Evolutionary conservation across 805 yeast genomes (phyloP).

Genomic region (Lachancea lanzarotensis): DNA sequence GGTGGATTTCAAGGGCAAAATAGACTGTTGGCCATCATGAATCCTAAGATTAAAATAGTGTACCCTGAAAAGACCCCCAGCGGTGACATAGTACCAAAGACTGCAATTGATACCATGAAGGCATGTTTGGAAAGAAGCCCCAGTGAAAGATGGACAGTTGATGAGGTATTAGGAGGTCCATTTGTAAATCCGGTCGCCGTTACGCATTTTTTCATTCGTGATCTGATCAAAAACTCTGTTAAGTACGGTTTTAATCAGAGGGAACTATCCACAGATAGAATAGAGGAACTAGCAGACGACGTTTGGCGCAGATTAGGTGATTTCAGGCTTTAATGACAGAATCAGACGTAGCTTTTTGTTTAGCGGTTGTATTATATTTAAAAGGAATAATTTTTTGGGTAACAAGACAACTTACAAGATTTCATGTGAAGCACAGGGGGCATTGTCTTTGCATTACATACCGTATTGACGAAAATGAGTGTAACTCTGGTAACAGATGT

Average conservation of each 20-base stretch:
- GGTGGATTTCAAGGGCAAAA: slow-evolving; percentile 71
- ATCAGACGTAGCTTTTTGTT: background rate
- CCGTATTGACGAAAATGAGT: background rate
- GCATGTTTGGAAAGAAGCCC: slow-evolving; percentile 72
- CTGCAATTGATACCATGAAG: slow-evolving; percentile 64
- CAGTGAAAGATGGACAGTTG: slow-evolving; percentile 53
- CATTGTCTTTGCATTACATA: too few relatives aligned
- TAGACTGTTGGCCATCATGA: slow-evolving; percentile 76
- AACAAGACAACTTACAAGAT: background rate
- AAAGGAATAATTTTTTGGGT: background rate
- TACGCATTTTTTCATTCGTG: slow-evolving; percentile 57
- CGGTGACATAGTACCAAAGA: slow-evolving; percentile 55
- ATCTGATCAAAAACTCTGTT: slow-evolving; percentile 70
- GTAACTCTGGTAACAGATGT: background rate
- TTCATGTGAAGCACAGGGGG: too few relatives aligned
- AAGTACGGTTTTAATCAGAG: slow-evolving; percentile 55
- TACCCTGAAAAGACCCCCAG: slow-evolving; percentile 62
- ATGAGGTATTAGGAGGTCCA: slow-evolving; percentile 51
- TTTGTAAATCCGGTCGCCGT: slow-evolving; percentile 74
- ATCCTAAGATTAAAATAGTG: slow-evolving; percentile 65
- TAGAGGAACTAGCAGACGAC: slow-evolving; percentile 45
- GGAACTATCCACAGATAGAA: slow-evolving; percentile 37
- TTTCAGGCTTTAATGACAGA: slow-evolving; percentile 18
- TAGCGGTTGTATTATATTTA: slow-evolving; percentile 3
- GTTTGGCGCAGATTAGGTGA: slow-evolving; percentile 47